A percentile compares a stretch with the other conserved stretches of the same genome.
Evolutionary conservation across 2,329 filamentous ascomycete species (phyloP).

Genomic region (Sclerotiophoma versabilis): DNA sequence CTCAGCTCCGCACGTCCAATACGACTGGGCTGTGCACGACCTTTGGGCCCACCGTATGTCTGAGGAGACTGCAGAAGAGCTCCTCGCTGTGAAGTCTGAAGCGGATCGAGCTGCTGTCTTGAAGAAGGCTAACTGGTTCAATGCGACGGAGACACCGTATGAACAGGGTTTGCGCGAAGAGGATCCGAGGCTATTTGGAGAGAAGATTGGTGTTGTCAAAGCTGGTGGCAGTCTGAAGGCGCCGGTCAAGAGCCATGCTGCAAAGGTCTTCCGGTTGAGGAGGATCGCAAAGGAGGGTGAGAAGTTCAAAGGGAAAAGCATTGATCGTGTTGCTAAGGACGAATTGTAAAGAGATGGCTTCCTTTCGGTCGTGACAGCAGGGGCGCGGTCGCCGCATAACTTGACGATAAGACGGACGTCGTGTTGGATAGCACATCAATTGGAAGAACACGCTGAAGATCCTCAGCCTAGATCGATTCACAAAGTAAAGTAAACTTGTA

Average conservation of each 20-base stretch:
- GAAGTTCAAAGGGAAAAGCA: constrained; percentile 32
- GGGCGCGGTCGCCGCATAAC: too few relatives aligned
- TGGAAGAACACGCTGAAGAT: too few relatives aligned
- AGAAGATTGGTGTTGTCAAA: constrained; percentile 32
- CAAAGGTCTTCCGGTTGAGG: constrained; percentile 28
- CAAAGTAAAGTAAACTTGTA: too few relatives aligned
- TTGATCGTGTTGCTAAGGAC: constrained; percentile 23
- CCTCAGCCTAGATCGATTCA: too few relatives aligned
- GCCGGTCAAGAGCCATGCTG: constrained; percentile 30
- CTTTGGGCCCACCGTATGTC: constrained; percentile 36
- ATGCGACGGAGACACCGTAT: constrained; percentile 30
- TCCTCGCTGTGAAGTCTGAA: constrained; percentile 20
- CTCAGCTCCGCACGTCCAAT: constrained; percentile 32
- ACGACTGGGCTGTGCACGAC: constrained; percentile 34
- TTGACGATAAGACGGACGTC: too few relatives aligned
- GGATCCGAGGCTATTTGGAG: constrained; percentile 30
- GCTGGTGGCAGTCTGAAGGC: constrained; percentile 28
- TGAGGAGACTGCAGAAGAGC: constrained; percentile 18
- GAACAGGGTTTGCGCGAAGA: constrained; percentile 26
- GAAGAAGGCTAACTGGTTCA: constrained; percentile 31
- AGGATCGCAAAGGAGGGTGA: constrained; percentile 29
- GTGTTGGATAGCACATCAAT: too few relatives aligned
- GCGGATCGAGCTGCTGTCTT: constrained; percentile 20
- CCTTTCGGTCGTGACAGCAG: too few relatives aligned
- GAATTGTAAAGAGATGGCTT: constrained; percentile 20